Base-by-base conservation (phyloP, 2,329 filamentous ascomycete species). In the Talaromyces verruculosus region DNA sequence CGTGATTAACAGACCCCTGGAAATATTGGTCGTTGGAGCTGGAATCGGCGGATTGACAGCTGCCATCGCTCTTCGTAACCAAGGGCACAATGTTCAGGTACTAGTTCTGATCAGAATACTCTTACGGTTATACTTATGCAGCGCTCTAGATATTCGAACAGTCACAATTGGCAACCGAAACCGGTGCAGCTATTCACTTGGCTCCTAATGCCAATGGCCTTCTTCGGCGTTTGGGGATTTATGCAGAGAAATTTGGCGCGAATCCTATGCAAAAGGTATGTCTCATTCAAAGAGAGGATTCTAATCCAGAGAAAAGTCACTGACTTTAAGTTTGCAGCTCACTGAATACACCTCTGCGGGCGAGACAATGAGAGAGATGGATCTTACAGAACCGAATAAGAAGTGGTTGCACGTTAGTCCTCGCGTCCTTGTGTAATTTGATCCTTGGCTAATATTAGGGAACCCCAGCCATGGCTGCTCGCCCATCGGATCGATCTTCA, bases 141-240 rank as follows among this genome's bases (percentile, higher is more conserved):
- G 41, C 5, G n/a, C 35, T 19, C 2, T n/a, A 55, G 83, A 66
- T 88, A 0, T 84, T 81, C 55, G 86, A 89, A 68, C 82, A 86
- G 71, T 87, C 85, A 0, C 77, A 78, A 1, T 83, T 88, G 35
- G 82, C 83, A 17, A 83, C 78, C 59, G 87, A 89, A 73, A 75
- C 81, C 0, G 87, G 87, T 0, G 87, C 87, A 2, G 87, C 87
- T 0, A 82, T 89, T n/a, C 86, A 89, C 70, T 72, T 89, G 3
- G 83, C 85, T 0, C 86, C 88, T 0, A 90, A 90, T 69, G 78
- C 82, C 2, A 87, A 88, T 72, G 84, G 85, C 0, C 73, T 89
- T 2, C 76, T 89, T 5, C 74, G 75, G 10, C 75, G 80, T 41
- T 73, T 84, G 61, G 81, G 82, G 0, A 69, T 84, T 1, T 72